Percentiles rank a stretch among this genome's conserved stretches.
These are phyloP conservation scores for Hamigera avellanea DNA, from an alignment of 495 filamentous ascomycete species.

Conservation along the genomic window DNA sequence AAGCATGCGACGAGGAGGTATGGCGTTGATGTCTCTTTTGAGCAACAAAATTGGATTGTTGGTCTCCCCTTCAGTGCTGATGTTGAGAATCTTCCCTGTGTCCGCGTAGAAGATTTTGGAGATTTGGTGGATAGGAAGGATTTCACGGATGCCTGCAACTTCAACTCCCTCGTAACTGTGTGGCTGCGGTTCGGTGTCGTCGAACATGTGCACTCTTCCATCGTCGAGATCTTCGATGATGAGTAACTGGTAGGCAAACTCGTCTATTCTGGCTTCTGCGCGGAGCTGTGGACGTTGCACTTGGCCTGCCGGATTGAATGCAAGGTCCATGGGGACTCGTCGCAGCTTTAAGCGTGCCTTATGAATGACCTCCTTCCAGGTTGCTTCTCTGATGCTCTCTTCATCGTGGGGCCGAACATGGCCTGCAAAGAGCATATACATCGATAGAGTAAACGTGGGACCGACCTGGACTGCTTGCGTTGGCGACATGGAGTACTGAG, in stretches of 20 bases:
- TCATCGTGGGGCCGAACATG: constrained; percentile 58
- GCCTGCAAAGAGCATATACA: constrained; percentile 93
- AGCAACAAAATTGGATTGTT: constrained; percentile 81
- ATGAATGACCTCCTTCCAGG: constrained; percentile 97
- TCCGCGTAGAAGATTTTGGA: constrained; percentile 97
- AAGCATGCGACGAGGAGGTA: constrained; percentile 57
- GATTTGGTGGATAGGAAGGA: constrained; percentile 80
- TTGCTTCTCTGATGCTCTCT: constrained; percentile 56
- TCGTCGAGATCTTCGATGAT: constrained; percentile 92
- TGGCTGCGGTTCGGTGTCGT: constrained; percentile 50
- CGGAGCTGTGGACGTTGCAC: constrained; percentile 23
- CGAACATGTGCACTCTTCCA: constrained; percentile 72
- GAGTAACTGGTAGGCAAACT: constrained; percentile 81
- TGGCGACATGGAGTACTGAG: constrained; percentile 59
- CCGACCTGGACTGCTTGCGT: constrained; percentile 69
- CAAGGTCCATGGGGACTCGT: constrained; percentile 38
- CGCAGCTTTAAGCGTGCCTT: constrained; percentile 79
- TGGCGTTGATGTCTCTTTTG: constrained; percentile 70
- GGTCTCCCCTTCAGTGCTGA: constrained; percentile 62
- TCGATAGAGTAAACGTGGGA: constrained; percentile 72
- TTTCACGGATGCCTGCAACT: constrained; percentile 69
- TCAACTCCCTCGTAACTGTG: constrained; percentile 57
- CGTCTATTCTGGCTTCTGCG: constrained; percentile 42
- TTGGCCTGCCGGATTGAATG: constrained; percentile 14
- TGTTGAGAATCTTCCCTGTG: constrained; percentile 88